phyloP scores from a whole-genome alignment of 2,329 filamentous ascomycete species.

The Scortechinia acanthostroma region DNA sequence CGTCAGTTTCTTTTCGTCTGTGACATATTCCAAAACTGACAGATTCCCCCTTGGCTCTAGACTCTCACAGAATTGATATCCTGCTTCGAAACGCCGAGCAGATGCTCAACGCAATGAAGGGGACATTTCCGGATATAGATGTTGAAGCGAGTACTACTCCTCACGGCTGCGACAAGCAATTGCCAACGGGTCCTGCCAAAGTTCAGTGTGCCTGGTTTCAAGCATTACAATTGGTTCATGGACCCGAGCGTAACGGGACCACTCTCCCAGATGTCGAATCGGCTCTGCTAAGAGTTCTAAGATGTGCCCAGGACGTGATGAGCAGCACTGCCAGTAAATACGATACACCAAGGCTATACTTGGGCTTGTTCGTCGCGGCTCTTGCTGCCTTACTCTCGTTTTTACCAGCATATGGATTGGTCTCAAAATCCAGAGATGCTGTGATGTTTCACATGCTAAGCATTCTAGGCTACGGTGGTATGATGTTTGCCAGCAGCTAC shows the following conservation, averaged over 20 bases:
- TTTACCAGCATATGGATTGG: slow-evolving; percentile 14
- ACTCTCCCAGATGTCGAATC: neutral
- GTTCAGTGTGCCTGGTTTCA: slow-evolving; percentile 3
- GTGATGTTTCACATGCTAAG: slow-evolving; percentile 27
- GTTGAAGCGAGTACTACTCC: neutral
- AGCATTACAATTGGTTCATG: slow-evolving; percentile 9
- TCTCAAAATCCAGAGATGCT: slow-evolving; percentile 11
- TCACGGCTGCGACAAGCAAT: neutral
- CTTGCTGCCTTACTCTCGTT: slow-evolving; percentile 23
- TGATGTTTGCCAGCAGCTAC: slow-evolving; percentile 73
- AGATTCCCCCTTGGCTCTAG: no score
- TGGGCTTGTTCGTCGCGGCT: slow-evolving; percentile 30
- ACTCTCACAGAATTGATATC: slow-evolving; percentile 37
- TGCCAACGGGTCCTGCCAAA: slow-evolving; percentile 1
- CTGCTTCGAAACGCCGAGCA: slow-evolving; percentile 55
- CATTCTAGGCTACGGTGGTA: slow-evolving; percentile 41
- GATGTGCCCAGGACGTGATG: slow-evolving; percentile 44
- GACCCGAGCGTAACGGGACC: neutral
- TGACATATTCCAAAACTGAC: no score
- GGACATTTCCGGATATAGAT: slow-evolving; percentile 39
- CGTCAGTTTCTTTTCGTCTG: neutral
- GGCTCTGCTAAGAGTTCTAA: slow-evolving; percentile 14
- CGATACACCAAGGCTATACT: slow-evolving; percentile 41
- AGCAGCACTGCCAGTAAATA: slow-evolving; percentile 67
- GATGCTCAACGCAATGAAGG: slow-evolving; percentile 50